A percentile compares a stretch with the other conserved stretches of the same genome.
Conservation (phyloP, 1,284 basidiomycete species). For the Cutaneotrichosporon cavernicola region DNA sequence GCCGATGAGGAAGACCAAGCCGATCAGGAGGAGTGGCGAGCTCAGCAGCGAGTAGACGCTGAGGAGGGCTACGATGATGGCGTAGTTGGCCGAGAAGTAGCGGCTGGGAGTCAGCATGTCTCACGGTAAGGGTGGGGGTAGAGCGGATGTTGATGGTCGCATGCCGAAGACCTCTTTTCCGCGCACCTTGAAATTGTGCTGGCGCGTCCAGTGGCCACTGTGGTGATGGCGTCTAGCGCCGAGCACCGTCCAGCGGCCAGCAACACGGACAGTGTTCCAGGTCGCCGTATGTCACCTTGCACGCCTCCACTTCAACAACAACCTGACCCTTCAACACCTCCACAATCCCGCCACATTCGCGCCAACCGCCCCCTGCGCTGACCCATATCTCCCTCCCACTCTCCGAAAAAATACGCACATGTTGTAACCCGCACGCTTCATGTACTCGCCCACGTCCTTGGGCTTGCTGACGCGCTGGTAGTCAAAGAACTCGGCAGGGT, state of each 20-base stretch:
- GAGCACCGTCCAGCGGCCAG: neutral
- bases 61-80: conserved; percentile 73
- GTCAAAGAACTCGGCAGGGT: conserved; percentile 78
- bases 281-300: too few species aligned
- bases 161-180: neutral
- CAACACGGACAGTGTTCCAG: too few species aligned
- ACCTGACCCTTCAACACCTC: neutral
- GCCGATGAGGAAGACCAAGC: conserved; percentile 83
- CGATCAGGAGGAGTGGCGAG: conserved; percentile 75
- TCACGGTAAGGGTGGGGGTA: neutral
- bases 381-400: neutral
- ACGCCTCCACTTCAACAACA: neutral
- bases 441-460: conserved; percentile 62
- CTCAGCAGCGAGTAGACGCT: conserved; percentile 87
- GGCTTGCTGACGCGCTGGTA: conserved; percentile 75
- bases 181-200: neutral
- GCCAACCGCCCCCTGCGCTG: neutral
- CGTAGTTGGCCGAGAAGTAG: conserved; percentile 91
- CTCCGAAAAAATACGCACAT: conserved; percentile 30
- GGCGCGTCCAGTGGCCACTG: too few species aligned
- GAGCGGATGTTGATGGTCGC: neutral
- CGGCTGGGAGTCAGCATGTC: conserved; percentile 63
- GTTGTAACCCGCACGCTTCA: conserved; percentile 45
- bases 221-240: neutral
- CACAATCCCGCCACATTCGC: neutral